Conservation (phyloP, 2,329 filamentous ascomycete species). For the Fusarium paranaense region DNA sequence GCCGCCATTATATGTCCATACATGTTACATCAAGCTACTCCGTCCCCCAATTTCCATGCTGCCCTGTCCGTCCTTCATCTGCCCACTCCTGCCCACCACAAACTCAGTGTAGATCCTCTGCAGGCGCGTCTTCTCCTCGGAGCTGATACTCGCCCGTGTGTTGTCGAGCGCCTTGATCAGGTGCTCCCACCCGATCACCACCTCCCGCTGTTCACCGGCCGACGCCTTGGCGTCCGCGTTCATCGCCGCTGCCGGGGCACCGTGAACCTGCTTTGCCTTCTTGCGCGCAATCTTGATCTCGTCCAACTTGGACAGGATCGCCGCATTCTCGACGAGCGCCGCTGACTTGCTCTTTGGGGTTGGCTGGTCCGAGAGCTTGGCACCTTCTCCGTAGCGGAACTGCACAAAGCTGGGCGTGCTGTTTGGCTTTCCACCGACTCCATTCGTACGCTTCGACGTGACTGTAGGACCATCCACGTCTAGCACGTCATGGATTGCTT, state of each 20-base stretch:
- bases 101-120: constrained; percentile 92
- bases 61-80: constrained; percentile 94
- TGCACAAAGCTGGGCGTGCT: constrained; percentile 75
- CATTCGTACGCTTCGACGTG: constrained; percentile 49
- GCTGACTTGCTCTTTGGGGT: constrained; percentile 63
- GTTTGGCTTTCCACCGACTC: constrained; percentile 45
- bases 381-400: constrained; percentile 80
- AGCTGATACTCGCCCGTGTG: constrained; percentile 86
- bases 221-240: constrained; percentile 44
- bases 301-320: constrained; percentile 84
- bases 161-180: constrained; percentile 79
- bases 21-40: constrained; percentile 85
- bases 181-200: constrained; percentile 87
- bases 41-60: constrained; percentile 92
- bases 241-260: constrained; percentile 32
- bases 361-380: constrained; percentile 55
- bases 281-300: constrained; percentile 79
- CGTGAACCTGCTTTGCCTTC: constrained; percentile 50
- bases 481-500: constrained; percentile 95
- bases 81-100: constrained; percentile 89
- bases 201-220: constrained; percentile 67
- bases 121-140: constrained; percentile 79
- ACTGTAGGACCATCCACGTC: constrained; percentile 63
- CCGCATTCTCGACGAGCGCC: constrained; percentile 78
- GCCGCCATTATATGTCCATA: constrained; percentile 18